These are phyloP conservation scores for Fragaria nilgerrensis DNA, from an alignment of 306 rosid species.

Conservation along the genomic window DNA sequence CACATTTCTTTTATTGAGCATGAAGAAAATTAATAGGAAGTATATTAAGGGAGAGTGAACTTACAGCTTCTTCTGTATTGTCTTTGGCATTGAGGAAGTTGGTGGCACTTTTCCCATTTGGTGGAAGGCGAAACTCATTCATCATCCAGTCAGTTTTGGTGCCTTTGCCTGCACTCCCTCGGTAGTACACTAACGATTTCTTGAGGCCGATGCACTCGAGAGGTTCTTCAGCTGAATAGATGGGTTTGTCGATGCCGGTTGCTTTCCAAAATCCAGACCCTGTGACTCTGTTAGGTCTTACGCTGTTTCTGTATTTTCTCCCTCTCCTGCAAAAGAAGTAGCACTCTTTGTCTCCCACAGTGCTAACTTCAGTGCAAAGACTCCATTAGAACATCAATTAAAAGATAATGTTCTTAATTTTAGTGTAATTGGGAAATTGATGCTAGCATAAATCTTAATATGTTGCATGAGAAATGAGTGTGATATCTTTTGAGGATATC, in stretches of 20 bases:
- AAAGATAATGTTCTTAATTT: neutral
- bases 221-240: constrained; percentile 40
- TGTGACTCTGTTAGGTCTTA: constrained; percentile 78
- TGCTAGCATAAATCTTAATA: neutral
- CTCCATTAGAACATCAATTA: neutral
- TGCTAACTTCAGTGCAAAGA: constrained; percentile 32
- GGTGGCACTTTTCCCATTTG: constrained; percentile 18
- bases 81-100: constrained; percentile 16
- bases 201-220: constrained; percentile 70
- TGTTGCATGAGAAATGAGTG: neutral
- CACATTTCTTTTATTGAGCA: neutral
- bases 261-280: constrained; percentile 87
- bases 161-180: constrained; percentile 91
- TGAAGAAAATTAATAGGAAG: neutral
- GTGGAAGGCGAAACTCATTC: constrained; percentile 97
- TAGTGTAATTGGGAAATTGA: neutral
- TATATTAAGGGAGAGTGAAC: constrained; percentile 8
- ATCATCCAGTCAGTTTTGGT: constrained; percentile 99
- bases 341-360: constrained; percentile 56
- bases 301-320: constrained; percentile 77
- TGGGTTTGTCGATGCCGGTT: constrained; percentile 75
- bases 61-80: constrained; percentile 69
- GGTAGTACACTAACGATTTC: constrained; percentile 84
- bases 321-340: constrained; percentile 80
- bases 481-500: neutral